Evolutionary conservation across 306 rosid genomes (phyloP), one percentile per base, ranked within the genome.

Genomic region (Castanospermum australe): DNA sequence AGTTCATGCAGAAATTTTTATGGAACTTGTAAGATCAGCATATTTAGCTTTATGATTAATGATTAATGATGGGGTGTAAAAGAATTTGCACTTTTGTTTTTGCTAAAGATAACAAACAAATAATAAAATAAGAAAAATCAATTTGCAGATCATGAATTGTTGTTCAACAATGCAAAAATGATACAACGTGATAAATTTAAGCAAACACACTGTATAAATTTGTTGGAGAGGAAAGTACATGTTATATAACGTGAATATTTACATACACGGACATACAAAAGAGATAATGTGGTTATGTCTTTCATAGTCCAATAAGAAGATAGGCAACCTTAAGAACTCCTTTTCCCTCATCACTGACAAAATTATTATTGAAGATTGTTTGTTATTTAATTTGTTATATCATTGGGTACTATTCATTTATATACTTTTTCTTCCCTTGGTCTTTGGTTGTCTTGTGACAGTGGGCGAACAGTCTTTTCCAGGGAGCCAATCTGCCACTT

Each of bases 401-500:
- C 1, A 15, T 69, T 28, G 30, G 18, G 17, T 39, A 22, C 22
- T 50, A 20, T 64, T 57, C 14, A n/a, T 52, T 82, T 17, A 39
- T 28, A 20, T 68, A 45, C 0, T 11, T 42, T 83, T 63, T 18
- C 35, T 41, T 74, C 28, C 3, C 63, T 44, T 55, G 25, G 12
- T 21, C 62, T 59, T 25, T 60, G 45, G 32, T 62, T 81, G n/a
- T 78, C 44, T 33, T 81, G 24, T 83, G 66, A 86, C 89, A 95
- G 98, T 92, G 98, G 98, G 99, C 94, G 22, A 92, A 92, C 65
- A 90, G 99, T 79, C 98, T 95, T 56, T 85, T 86, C 86, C 99
- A 95, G 79, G 99, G 99, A 82, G 97, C 99, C 18, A 92, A 75
- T 84, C 79, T 92, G 38, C 99, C 99, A 28, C 97, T 95, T 75